These are phyloP conservation scores for Skeletonema grethae DNA, from an alignment of 108 stramenopile genomes.

Conservation along the genomic window DNA sequence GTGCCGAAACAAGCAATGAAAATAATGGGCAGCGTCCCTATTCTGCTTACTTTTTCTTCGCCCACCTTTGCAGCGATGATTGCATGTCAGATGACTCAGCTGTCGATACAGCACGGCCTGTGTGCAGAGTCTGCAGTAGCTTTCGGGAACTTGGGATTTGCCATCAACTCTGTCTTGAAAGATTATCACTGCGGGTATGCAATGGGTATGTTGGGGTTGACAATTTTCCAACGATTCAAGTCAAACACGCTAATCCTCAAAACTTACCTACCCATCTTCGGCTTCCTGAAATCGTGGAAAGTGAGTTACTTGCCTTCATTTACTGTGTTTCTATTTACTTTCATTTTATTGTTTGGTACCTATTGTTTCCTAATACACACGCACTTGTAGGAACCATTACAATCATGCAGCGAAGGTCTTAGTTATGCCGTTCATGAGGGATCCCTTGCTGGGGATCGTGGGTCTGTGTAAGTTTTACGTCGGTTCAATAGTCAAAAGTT, in stretches of 20 bases:
- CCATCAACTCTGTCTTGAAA: conserved; percentile 1
- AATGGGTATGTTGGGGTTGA: background rate
- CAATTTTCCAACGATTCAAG: conserved; percentile 1
- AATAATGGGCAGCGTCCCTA: conserved; percentile 1
- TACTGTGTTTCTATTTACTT: background rate
- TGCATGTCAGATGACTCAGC: conserved; percentile 16
- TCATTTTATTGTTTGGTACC: background rate
- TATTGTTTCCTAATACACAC: background rate
- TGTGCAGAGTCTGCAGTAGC: conserved; percentile 19
- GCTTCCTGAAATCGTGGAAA: background rate
- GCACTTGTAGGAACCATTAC: background rate
- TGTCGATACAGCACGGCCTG: conserved; percentile 8
- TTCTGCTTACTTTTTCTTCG: background rate
- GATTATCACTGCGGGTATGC: background rate
- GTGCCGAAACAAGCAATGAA: conserved; percentile 7
- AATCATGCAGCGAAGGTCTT: conserved; percentile 5
- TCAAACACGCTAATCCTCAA: background rate
- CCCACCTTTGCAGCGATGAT: conserved; percentile 15
- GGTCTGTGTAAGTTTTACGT: background rate
- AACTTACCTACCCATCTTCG: conserved; percentile 2
- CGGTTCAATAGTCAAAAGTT: background rate
- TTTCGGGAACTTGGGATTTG: conserved; percentile 3
- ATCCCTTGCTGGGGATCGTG: background rate
- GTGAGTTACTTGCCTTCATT: background rate
- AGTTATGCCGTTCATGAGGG: background rate